A percentile compares a stretch with the other conserved stretches of the same genome.
These are phyloP conservation scores for Podila clonocystis DNA, from an alignment of 192 early-diverging fungal species.

Conservation along the genomic window DNA sequence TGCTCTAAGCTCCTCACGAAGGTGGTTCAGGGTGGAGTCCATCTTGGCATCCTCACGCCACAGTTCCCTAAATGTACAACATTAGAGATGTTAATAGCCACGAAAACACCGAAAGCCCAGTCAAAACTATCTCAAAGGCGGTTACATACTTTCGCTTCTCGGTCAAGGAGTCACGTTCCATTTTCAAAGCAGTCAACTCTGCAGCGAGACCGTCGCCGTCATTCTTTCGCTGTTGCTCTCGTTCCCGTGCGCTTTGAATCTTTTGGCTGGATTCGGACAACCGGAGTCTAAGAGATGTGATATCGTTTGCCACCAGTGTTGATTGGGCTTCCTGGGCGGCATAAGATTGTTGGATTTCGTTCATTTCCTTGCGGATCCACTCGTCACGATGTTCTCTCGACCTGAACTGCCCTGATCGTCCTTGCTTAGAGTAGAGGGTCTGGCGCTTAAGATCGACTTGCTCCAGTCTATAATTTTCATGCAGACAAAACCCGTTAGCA, in stretches of 20 bases:
- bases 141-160: slow-evolving; percentile 75
- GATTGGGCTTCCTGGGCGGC: slow-evolving; percentile 65
- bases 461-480: slow-evolving; percentile 58
- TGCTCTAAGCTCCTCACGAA: slow-evolving; percentile 78
- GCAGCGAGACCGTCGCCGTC: slow-evolving; percentile 12
- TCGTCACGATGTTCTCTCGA: slow-evolving; percentile 80
- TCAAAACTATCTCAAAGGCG: background rate
- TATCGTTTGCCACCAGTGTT: slow-evolving; percentile 48
- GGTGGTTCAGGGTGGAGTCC: slow-evolving; percentile 70
- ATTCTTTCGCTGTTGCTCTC: slow-evolving; percentile 12
- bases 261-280: slow-evolving; percentile 33
- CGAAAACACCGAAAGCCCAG: background rate
- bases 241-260: slow-evolving; percentile 18
- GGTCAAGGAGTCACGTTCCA: slow-evolving; percentile 65
- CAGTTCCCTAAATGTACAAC: slow-evolving; percentile 62
- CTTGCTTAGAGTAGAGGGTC: slow-evolving; percentile 87
- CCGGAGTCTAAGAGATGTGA: slow-evolving; percentile 29
- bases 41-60: slow-evolving; percentile 91
- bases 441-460: slow-evolving; percentile 75
- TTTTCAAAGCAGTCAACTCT: slow-evolving; percentile 31
- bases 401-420: slow-evolving; percentile 80
- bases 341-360: slow-evolving; percentile 64
- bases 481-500: background rate
- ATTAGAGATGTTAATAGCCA: background rate
- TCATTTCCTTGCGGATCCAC: slow-evolving; percentile 80